Evolutionary conservation across 1,284 basidiomycete species (phyloP).

Genomic region (Bjerkandera adusta): DNA sequence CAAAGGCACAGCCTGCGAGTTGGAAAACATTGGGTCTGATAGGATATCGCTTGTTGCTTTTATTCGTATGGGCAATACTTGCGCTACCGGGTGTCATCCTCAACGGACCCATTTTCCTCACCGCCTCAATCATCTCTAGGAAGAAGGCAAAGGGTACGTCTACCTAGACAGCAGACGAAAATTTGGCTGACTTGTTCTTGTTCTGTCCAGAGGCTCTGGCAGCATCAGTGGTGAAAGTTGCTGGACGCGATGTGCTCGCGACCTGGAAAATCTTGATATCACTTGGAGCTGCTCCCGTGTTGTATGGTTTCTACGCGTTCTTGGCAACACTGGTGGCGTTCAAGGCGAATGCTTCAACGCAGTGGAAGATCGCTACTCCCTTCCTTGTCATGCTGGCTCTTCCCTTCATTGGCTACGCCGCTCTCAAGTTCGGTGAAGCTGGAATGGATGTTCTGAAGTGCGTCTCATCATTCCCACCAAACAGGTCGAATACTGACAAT

Average conservation of each 20-base stretch:
- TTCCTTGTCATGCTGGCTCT: conserved; percentile 75
- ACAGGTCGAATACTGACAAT: background rate
- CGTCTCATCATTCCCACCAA: conserved; percentile 28
- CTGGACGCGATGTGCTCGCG: conserved; percentile 92
- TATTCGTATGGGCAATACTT: conserved; percentile 83
- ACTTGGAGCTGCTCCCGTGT: conserved; percentile 83
- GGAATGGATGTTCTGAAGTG: conserved; percentile 98
- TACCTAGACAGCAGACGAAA: conserved; percentile 4
- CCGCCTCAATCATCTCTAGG: conserved; percentile 87
- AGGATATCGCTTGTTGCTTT: conserved; percentile 79
- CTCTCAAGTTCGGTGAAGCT: conserved; percentile 97
- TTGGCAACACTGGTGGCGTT: conserved; percentile 78
- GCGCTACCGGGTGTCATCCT: conserved; percentile 94
- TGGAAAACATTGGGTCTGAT: conserved; percentile 91
- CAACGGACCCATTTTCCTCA: conserved; percentile 93
- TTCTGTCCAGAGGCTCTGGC: conserved; percentile 83
- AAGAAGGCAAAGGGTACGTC: conserved; percentile 81
- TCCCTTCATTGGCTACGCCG: conserved; percentile 91
- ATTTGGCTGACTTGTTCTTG: background rate
- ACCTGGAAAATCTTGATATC: conserved; percentile 99
- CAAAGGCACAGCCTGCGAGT: conserved; percentile 76
- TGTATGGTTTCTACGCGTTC: conserved; percentile 85
- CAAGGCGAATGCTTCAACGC: conserved; percentile 61
- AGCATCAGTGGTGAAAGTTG: conserved; percentile 94
- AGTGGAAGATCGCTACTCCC: conserved; percentile 78